A percentile compares a stretch with the other conserved stretches of the same genome.
Conservation (phyloP, 139 green algal species). For the Mychonastes homosphaera region DNA sequence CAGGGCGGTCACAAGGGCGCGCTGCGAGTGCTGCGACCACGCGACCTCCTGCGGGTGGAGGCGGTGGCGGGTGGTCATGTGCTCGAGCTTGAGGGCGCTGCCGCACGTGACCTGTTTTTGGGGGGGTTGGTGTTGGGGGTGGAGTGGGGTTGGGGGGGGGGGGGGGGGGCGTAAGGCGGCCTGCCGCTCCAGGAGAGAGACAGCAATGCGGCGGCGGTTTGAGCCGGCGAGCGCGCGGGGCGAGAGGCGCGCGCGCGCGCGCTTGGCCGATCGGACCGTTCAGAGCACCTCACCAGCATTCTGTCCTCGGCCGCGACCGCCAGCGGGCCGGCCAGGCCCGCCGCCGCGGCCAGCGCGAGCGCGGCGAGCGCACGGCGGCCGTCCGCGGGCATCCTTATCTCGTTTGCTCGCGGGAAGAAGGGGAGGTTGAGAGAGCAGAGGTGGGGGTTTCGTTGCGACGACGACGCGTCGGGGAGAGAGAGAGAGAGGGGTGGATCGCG, state of each 20-base stretch:
- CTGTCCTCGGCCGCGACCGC: too few relatives aligned
- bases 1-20: constrained; percentile 83
- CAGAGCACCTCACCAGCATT: too few relatives aligned
- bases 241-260: not conserved
- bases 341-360: too few relatives aligned
- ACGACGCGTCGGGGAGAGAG: too few relatives aligned
- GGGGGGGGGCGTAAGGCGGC: not conserved
- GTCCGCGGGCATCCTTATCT: too few relatives aligned
- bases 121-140: not conserved
- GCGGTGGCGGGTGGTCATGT: constrained; percentile 35
- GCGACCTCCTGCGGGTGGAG: constrained; percentile 81
- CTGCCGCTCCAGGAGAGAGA: not conserved
- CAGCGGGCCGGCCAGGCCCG: too few relatives aligned
- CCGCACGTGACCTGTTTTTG: constrained; percentile 74
- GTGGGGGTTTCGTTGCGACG: too few relatives aligned
- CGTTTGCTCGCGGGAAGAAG: too few relatives aligned
- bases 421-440: too few relatives aligned
- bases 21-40: constrained; percentile 73
- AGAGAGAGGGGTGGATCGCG: too few relatives aligned
- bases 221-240: too few relatives aligned
- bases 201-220: not conserved
- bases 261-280: not conserved
- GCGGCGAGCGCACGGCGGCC: too few relatives aligned
- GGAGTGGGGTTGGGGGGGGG: not conserved
- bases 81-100: constrained; percentile 77